Percentiles rank a stretch among this genome's conserved stretches.
Evolutionary conservation across 805 yeast genomes (phyloP).

Genomic region (Myxozyma melibiosi): DNA sequence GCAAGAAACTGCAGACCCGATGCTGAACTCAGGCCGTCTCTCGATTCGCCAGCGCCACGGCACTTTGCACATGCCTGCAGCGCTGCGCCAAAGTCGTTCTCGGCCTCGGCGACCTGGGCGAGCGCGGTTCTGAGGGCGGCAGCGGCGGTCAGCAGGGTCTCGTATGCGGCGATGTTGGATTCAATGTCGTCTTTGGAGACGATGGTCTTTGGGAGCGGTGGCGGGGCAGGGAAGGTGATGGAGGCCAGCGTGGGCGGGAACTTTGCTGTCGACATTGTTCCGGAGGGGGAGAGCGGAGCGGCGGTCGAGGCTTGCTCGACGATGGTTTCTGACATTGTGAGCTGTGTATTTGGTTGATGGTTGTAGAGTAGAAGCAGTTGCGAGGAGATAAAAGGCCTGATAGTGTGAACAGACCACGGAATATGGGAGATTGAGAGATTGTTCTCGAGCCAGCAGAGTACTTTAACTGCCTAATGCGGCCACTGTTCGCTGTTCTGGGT

Average conservation of each 20-base stretch:
- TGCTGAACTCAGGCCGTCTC: constrained; percentile 68
- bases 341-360: neutral
- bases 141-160: constrained; percentile 53
- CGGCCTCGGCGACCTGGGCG: constrained; percentile 54
- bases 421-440: too few relatives aligned
- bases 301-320: neutral
- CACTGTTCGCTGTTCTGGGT: neutral
- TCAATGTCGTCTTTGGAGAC: constrained; percentile 50
- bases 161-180: constrained; percentile 52
- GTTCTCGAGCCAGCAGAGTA: too few relatives aligned
- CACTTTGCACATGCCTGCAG: constrained; percentile 64
- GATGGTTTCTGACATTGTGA: constrained; percentile 2
- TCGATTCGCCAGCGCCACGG: constrained; percentile 61
- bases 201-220: constrained; percentile 52
- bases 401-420: too few relatives aligned
- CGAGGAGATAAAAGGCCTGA: too few relatives aligned
- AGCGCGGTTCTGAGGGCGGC: constrained; percentile 52
- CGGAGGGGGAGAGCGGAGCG: constrained; percentile 27
- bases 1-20: constrained; percentile 77
- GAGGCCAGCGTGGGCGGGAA: constrained; percentile 35
- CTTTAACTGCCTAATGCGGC: constrained; percentile 5
- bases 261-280: constrained; percentile 26
- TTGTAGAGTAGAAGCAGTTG: neutral
- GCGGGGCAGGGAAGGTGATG: constrained; percentile 43
- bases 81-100: constrained; percentile 71